Conservation (phyloP, 2,329 filamentous ascomycete species). For the Biscogniauxia sp. region DNA sequence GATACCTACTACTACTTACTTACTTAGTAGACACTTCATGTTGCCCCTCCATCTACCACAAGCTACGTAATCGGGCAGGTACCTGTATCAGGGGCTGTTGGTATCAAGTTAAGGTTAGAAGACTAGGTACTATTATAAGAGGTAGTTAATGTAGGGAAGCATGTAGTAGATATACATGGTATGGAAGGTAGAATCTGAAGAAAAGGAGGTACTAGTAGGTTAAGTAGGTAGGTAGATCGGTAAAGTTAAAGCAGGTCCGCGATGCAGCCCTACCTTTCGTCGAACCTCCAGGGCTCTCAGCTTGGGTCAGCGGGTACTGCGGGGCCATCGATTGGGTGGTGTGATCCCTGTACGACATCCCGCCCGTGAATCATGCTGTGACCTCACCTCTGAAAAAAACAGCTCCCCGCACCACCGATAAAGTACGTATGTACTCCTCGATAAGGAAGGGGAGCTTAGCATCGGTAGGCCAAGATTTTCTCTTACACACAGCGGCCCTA, state of each 20-base stretch:
- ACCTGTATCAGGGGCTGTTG: too few species aligned
- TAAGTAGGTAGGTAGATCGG: neutral
- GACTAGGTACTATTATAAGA: too few species aligned
- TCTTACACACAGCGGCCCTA: neutral
- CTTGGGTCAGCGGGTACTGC: neutral
- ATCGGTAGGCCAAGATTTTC: neutral
- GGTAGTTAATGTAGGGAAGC: too few species aligned
- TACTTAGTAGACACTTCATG: too few species aligned
- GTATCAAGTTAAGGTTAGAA: too few species aligned
- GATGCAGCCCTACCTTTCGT: neutral
- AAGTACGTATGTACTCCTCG: neutral
- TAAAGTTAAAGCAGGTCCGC: neutral
- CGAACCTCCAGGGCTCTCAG: neutral
- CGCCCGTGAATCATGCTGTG: neutral
- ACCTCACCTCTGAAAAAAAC: neutral
- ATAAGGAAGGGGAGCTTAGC: neutral
- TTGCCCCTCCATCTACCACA: too few species aligned
- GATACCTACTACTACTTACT: too few species aligned
- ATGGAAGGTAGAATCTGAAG: neutral
- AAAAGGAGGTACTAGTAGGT: neutral
- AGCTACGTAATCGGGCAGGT: too few species aligned
- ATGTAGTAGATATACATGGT: too few species aligned
- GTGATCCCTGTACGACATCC: neutral
- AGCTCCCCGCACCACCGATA: neutral
- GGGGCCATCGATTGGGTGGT: neutral